These are phyloP conservation scores for Hyaloperonospora brassicae DNA, from an alignment of 352 stramenopile species.

Conservation along the genomic window DNA sequence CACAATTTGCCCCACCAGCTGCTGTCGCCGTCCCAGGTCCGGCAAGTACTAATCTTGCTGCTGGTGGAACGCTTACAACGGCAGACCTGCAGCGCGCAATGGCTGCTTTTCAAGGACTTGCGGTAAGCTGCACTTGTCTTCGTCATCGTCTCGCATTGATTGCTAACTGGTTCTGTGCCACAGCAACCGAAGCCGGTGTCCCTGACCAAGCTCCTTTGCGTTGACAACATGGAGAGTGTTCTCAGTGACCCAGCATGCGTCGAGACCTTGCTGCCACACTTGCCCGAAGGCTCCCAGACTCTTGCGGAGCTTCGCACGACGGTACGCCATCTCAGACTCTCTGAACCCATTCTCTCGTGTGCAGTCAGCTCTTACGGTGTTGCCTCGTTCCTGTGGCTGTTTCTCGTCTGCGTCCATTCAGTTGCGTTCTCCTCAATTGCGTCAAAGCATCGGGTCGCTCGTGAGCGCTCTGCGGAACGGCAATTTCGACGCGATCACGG, in stretches of 20 bases:
- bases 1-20: slow-evolving; percentile 4
- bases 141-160: background rate
- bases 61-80: slow-evolving; percentile 46
- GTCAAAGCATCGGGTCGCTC: slow-evolving; percentile 83
- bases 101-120: slow-evolving; percentile 60
- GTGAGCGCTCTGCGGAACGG: slow-evolving; percentile 77
- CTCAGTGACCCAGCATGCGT: slow-evolving; percentile 57
- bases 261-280: slow-evolving; percentile 49
- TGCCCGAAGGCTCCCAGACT: slow-evolving; percentile 78
- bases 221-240: slow-evolving; percentile 47
- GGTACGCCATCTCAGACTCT: slow-evolving; percentile 13
- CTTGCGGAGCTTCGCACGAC: slow-evolving; percentile 66
- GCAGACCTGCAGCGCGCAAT: slow-evolving; percentile 84
- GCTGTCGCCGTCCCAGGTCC: slow-evolving; percentile 10
- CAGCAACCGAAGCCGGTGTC: slow-evolving; percentile 56
- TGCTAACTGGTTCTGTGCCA: background rate
- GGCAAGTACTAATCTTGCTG: slow-evolving; percentile 11
- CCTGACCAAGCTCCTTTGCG: slow-evolving; percentile 53
- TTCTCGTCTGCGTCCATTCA: slow-evolving; percentile 9
- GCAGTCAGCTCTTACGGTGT: background rate
- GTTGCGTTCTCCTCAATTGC: slow-evolving; percentile 79
- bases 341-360: background rate
- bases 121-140: slow-evolving; percentile 23
- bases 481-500: slow-evolving; percentile 87
- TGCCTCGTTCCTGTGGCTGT: background rate